Evolutionary conservation across 768 basidiomycete species (phyloP).

Genomic region (Leucogyrophana mollusca): DNA sequence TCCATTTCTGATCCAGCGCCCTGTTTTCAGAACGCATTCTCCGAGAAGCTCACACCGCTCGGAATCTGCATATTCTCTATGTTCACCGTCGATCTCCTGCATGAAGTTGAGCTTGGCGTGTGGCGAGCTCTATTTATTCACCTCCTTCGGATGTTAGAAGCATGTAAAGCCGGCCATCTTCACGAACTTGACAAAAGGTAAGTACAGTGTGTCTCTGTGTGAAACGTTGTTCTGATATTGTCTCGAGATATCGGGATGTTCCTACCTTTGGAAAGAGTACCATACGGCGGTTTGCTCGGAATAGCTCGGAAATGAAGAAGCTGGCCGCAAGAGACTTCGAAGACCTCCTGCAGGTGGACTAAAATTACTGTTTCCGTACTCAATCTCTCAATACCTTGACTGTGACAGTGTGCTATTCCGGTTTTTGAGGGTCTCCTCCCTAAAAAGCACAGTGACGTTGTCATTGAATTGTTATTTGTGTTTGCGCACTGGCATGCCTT

Average conservation of each 20-base stretch:
- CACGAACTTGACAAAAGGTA: slow-evolving; percentile 23
- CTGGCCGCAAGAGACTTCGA: slow-evolving; percentile 36
- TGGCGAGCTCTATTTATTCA: neutral
- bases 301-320: slow-evolving; percentile 33
- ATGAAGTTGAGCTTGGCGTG: neutral
- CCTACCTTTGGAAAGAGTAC: slow-evolving; percentile 28
- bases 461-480: slow-evolving; percentile 20
- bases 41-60: neutral
- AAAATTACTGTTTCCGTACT: neutral
- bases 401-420: slow-evolving; percentile 30
- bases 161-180: slow-evolving; percentile 5
- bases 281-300: slow-evolving; percentile 25
- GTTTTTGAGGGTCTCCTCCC: slow-evolving; percentile 29
- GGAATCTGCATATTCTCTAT: neutral
- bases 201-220: neutral
- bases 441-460: slow-evolving; percentile 8
- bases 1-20: neutral
- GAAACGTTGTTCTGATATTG: too few species aligned
- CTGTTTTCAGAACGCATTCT: neutral
- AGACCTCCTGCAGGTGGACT: slow-evolving; percentile 36
- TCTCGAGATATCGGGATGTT: slow-evolving; percentile 24
- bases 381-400: neutral
- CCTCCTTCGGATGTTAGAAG: slow-evolving; percentile 29
- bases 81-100: slow-evolving; percentile 1
- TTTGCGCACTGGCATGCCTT: slow-evolving; percentile 23